These are phyloP conservation scores for Coemansia sp. DNA, from an alignment of 192 early-diverging fungal genomes.

Conservation along the genomic window DNA sequence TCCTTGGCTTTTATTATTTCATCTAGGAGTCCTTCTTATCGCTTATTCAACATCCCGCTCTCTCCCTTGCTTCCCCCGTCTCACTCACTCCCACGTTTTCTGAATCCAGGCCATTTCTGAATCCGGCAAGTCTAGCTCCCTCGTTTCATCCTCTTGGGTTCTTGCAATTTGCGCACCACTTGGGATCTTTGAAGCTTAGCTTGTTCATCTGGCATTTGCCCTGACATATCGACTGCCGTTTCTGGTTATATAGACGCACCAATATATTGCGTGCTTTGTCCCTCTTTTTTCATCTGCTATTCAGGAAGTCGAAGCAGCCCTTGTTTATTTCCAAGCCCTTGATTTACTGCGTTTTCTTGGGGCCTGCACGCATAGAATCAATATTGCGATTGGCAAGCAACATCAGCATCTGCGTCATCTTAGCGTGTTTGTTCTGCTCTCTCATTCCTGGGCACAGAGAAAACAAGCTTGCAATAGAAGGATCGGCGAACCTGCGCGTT, in stretches of 20 bases:
- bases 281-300: not conserved
- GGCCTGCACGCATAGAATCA: conserved; percentile 1
- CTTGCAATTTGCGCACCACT: not conserved
- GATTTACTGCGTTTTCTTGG: not conserved
- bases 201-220: not conserved
- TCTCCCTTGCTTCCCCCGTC: not conserved
- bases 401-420: not conserved
- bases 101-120: not conserved
- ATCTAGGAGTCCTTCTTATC: not conserved
- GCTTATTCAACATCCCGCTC: conserved; percentile 1
- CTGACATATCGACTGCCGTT: not conserved
- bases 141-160: not conserved
- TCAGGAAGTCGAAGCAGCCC: not conserved
- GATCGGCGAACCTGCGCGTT: not conserved
- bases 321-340: not conserved
- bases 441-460: not conserved
- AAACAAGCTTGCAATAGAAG: not conserved
- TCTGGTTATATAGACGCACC: conserved; percentile 4
- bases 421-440: not conserved
- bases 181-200: not conserved
- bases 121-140: not conserved
- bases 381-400: conserved; percentile 4
- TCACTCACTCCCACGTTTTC: not conserved
- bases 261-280: conserved; percentile 3
- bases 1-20: conserved; percentile 12